phyloP scores from a whole-genome alignment of 495 filamentous ascomycete genomes.

The Aspergillus taichungensis region DNA sequence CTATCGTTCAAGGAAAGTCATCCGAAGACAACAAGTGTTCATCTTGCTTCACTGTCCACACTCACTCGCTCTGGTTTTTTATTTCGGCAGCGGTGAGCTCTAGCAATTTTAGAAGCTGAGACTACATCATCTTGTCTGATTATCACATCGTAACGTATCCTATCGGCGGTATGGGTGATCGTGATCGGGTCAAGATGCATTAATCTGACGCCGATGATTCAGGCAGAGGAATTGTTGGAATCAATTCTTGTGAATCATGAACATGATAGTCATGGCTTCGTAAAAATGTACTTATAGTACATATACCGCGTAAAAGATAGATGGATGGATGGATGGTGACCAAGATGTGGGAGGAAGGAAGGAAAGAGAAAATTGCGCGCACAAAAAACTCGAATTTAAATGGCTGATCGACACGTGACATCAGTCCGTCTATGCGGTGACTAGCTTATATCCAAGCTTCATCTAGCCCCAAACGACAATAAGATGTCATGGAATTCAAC shows the following conservation, averaged over 20 bases:
- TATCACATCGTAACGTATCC: neutral
- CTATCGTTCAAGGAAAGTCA: slow-evolving; percentile 33
- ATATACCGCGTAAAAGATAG: neutral
- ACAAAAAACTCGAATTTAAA: no score
- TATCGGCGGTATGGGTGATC: neutral
- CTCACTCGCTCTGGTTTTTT: slow-evolving; percentile 46
- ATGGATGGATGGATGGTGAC: neutral
- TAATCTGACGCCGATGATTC: neutral
- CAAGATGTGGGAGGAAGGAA: neutral
- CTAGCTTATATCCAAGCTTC: no score
- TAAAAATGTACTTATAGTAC: no score
- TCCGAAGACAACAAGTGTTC: slow-evolving; percentile 24
- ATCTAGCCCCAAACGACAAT: no score
- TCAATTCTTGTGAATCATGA: no score
- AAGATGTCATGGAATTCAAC: no score
- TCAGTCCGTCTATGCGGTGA: no score
- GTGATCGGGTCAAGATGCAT: neutral
- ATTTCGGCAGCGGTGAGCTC: slow-evolving; percentile 55
- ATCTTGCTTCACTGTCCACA: slow-evolving; percentile 63
- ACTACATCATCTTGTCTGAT: neutral
- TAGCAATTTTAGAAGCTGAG: slow-evolving; percentile 54
- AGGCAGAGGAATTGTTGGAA: neutral
- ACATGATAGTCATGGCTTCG: neutral
- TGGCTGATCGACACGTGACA: no score
- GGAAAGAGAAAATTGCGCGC: no score